A percentile compares a stretch with the other conserved stretches of the same genome.
Conservation (phyloP, 306 rosid genomes). For the Sophora flavescens region DNA sequence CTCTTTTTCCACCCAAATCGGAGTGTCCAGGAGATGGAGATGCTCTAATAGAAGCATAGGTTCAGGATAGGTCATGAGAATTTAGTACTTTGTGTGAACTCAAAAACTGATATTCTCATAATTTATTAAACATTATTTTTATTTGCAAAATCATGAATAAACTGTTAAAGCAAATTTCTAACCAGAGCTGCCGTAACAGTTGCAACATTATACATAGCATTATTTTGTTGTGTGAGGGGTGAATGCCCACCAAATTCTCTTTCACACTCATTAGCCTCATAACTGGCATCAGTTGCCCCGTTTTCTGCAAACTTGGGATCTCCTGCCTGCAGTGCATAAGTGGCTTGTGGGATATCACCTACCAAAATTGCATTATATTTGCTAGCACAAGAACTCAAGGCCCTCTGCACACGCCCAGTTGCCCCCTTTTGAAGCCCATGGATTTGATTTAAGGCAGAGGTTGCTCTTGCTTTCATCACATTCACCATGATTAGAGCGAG, state of each 20-base stretch:
- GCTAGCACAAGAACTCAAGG: constrained; percentile 46
- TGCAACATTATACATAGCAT: constrained; percentile 45
- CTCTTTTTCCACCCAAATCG: too few species aligned
- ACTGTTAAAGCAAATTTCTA: constrained; percentile 37
- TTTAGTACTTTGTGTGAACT: too few species aligned
- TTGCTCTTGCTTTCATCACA: constrained; percentile 46
- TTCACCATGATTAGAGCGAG: constrained; percentile 54
- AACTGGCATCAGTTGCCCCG: constrained; percentile 50
- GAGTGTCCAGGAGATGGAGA: too few species aligned
- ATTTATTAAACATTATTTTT: too few species aligned
- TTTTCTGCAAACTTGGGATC: constrained; percentile 56
- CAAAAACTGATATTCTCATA: too few species aligned
- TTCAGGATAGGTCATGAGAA: too few species aligned
- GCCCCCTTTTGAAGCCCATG: constrained; percentile 22
- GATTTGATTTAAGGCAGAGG: constrained; percentile 31
- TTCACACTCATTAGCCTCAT: constrained; percentile 56
- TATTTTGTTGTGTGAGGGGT: constrained; percentile 45
- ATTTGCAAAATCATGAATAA: too few species aligned
- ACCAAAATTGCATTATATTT: constrained; percentile 39
- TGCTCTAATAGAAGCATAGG: neutral
- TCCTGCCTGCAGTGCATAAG: constrained; percentile 58
- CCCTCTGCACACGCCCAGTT: neutral
- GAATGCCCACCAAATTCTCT: constrained; percentile 45
- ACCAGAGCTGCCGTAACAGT: constrained; percentile 53
- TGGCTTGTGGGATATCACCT: constrained; percentile 49